A percentile compares a stretch with the other conserved stretches of the same genome.
phyloP scores from a whole-genome alignment of 2,329 filamentous ascomycete genomes.

The Scleromitrula shiraiana region DNA sequence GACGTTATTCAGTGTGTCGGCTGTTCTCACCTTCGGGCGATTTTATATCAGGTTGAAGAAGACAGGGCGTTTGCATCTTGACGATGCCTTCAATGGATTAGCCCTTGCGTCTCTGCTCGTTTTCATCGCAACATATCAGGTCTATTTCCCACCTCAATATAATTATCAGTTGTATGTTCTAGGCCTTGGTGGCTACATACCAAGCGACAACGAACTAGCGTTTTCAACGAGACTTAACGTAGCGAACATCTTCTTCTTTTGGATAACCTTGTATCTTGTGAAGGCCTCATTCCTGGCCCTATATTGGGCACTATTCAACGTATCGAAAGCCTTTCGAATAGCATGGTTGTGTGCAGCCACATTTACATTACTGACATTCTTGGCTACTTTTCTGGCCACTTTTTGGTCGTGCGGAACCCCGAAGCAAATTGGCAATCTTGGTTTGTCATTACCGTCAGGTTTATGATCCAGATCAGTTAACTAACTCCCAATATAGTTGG shows the following conservation, averaged over 20 bases:
- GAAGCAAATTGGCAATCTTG: background rate
- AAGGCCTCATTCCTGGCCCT: slow-evolving; percentile 3
- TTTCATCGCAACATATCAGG: slow-evolving; percentile 2
- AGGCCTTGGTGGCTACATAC: background rate
- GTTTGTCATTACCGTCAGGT: background rate
- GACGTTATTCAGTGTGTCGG: slow-evolving; percentile 1
- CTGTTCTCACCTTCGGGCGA: background rate
- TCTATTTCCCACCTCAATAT: slow-evolving; percentile 2
- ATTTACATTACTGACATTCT: background rate
- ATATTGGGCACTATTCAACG: background rate
- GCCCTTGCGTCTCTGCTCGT: background rate
- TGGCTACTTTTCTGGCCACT: slow-evolving; percentile 1
- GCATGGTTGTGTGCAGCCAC: background rate
- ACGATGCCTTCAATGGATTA: slow-evolving; percentile 2
- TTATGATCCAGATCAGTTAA: background rate
- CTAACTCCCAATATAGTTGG: background rate
- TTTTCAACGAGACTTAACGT: slow-evolving; percentile 1
- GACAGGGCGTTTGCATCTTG: background rate
- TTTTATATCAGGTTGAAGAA: slow-evolving; percentile 2
- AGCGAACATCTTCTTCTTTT: slow-evolving; percentile 3
- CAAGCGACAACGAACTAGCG: background rate
- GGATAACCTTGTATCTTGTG: slow-evolving; percentile 6
- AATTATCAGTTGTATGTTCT: slow-evolving; percentile 1
- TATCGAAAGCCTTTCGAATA: background rate
- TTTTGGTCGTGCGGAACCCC: slow-evolving; percentile 8